phyloP scores from a whole-genome alignment of 2,329 filamentous ascomycete genomes.

The Didymella pomorum region DNA sequence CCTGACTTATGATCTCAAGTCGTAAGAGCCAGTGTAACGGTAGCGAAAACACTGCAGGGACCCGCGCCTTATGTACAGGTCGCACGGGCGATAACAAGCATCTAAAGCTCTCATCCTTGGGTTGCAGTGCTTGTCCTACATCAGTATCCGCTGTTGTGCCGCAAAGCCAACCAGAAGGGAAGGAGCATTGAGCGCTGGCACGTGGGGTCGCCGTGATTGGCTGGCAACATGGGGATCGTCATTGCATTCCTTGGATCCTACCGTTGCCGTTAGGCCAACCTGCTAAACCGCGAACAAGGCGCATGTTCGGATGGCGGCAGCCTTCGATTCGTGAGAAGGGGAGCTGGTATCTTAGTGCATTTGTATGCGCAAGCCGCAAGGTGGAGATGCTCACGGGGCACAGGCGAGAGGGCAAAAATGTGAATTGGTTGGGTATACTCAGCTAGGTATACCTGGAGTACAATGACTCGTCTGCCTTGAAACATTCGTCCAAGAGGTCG shows the following conservation, averaged over 20 bases:
- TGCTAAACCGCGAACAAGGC: background rate
- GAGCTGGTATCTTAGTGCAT: background rate
- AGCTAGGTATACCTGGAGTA: background rate
- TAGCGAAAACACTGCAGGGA: slow-evolving; percentile 4
- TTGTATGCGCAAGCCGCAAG: background rate
- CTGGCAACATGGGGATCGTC: slow-evolving; percentile 6
- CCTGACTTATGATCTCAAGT: background rate
- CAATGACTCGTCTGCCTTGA: background rate
- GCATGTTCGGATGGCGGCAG: background rate
- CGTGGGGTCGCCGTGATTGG: slow-evolving; percentile 16
- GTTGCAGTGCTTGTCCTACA: slow-evolving; percentile 13
- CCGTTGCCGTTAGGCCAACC: background rate
- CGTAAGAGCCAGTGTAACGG: background rate
- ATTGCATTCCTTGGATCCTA: background rate
- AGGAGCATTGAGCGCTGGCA: slow-evolving; percentile 7
- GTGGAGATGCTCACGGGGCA: background rate
- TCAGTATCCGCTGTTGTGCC: slow-evolving; percentile 3
- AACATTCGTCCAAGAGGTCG: background rate
- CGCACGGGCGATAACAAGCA: background rate
- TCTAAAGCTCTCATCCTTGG: slow-evolving; percentile 1
- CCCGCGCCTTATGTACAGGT: slow-evolving; percentile 9
- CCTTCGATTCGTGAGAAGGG: background rate
- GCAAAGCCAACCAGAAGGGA: slow-evolving; percentile 9
- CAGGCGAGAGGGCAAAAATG: background rate
- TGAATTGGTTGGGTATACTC: background rate